These are phyloP conservation scores for Fusarium sp. DNA, from an alignment of 2,329 filamentous ascomycete species.

Conservation along the genomic window DNA sequence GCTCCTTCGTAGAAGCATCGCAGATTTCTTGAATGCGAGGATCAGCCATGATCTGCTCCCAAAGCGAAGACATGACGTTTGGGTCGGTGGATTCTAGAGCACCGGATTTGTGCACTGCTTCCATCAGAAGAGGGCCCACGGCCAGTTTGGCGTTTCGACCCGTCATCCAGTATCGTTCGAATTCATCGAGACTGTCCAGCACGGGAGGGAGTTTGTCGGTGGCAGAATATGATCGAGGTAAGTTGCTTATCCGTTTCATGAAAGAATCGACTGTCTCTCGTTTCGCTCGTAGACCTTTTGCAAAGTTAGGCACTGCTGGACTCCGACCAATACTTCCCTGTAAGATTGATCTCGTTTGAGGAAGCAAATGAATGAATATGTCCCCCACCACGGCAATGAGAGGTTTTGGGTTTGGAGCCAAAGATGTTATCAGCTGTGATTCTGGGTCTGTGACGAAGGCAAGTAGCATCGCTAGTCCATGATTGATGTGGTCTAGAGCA, in stretches of 20 bases:
- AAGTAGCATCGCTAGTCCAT: slow-evolving; percentile 51
- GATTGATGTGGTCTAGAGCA: slow-evolving; percentile 52
- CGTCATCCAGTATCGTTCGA: slow-evolving; percentile 31
- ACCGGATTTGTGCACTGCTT: slow-evolving; percentile 12
- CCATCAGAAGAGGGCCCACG: slow-evolving; percentile 25
- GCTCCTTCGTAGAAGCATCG: not conserved
- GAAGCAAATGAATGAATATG: slow-evolving; percentile 26
- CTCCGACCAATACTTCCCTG: slow-evolving; percentile 20
- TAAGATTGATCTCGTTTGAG: slow-evolving; percentile 30
- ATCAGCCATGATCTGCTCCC: slow-evolving; percentile 10
- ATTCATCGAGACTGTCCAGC: slow-evolving; percentile 37
- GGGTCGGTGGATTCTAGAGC: slow-evolving; percentile 8
- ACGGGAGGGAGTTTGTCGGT: slow-evolving; percentile 1
- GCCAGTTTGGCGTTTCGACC: slow-evolving; percentile 9
- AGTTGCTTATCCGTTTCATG: slow-evolving; percentile 16
- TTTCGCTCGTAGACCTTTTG: slow-evolving; percentile 23
- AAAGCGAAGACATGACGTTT: slow-evolving; percentile 15
- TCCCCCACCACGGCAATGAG: slow-evolving; percentile 32
- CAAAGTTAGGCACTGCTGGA: slow-evolving; percentile 34
- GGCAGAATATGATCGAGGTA: slow-evolving; percentile 15
- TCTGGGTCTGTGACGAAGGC: slow-evolving; percentile 46
- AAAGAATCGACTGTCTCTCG: slow-evolving; percentile 39
- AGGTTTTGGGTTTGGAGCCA: slow-evolving; percentile 40
- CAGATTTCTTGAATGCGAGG: slow-evolving; percentile 27
- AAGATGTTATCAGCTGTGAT: slow-evolving; percentile 7